Conservation (phyloP, 371 early-diverging fungal species). For the Mucor velutinosus region DNA sequence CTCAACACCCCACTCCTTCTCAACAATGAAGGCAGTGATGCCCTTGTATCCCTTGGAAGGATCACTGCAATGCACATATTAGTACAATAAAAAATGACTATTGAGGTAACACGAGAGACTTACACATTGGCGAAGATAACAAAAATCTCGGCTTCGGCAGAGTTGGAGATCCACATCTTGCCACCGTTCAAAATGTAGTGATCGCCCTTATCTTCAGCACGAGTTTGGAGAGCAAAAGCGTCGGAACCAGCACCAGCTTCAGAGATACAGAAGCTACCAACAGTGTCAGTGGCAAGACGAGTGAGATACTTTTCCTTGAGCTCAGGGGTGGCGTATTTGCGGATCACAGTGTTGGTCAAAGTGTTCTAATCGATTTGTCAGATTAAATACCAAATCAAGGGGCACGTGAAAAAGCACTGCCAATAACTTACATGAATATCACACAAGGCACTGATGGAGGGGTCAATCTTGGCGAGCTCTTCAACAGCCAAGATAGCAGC, state of each 20-base stretch:
- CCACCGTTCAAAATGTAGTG: slow-evolving; percentile 90
- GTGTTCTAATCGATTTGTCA: slow-evolving; percentile 68
- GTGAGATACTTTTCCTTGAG: slow-evolving; percentile 87
- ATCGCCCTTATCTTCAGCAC: slow-evolving; percentile 88
- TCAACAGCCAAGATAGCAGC: slow-evolving; percentile 93
- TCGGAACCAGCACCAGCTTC: slow-evolving; percentile 95
- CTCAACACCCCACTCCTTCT: slow-evolving; percentile 92
- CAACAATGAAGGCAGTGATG: slow-evolving; percentile 97
- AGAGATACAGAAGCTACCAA: slow-evolving; percentile 95
- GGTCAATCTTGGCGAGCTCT: slow-evolving; percentile 96
- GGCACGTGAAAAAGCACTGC: background rate
- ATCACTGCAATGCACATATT: slow-evolving; percentile 48
- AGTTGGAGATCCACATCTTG: slow-evolving; percentile 95
- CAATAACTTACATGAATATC: slow-evolving; percentile 83
- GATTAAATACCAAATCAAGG: background rate
- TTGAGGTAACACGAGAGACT: slow-evolving; percentile 3
- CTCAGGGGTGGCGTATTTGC: slow-evolving; percentile 77
- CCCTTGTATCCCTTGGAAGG: slow-evolving; percentile 96
- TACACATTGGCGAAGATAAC: slow-evolving; percentile 95
- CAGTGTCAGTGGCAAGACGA: slow-evolving; percentile 75
- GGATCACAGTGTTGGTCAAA: slow-evolving; percentile 93
- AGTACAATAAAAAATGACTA: background rate
- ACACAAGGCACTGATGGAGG: slow-evolving; percentile 89
- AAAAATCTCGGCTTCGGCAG: slow-evolving; percentile 92
- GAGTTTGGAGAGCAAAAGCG: slow-evolving; percentile 95